Conservation (phyloP, 2,329 filamentous ascomycete genomes). For the Huntiella abstrusa region DNA sequence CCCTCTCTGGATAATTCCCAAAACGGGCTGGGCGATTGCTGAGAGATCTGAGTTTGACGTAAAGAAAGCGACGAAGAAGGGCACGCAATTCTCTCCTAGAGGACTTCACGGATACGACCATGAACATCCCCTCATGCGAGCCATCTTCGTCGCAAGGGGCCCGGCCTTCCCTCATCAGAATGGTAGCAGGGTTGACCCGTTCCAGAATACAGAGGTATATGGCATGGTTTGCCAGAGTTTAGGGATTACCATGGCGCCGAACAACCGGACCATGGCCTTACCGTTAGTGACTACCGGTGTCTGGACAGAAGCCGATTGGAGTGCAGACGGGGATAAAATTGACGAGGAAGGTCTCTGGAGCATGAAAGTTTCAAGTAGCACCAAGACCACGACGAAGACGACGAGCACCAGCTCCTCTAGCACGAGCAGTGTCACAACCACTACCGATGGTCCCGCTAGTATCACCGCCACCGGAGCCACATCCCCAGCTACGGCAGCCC, state of each 20-base stretch:
- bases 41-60: constrained; percentile 63
- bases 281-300: constrained; percentile 45
- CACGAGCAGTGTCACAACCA: background rate
- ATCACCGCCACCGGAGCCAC: background rate
- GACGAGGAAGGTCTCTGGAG: too few relatives aligned
- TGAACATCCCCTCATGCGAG: constrained; percentile 84
- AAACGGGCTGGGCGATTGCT: constrained; percentile 83
- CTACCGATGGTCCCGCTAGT: background rate
- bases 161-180: constrained; percentile 78
- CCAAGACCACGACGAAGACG: too few relatives aligned
- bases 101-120: constrained; percentile 93
- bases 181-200: constrained; percentile 60
- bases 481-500: background rate
- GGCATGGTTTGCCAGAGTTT: constrained; percentile 86
- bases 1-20: constrained; percentile 83
- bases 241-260: constrained; percentile 50
- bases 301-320: constrained; percentile 32
- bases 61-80: constrained; percentile 16
- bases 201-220: constrained; percentile 92
- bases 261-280: constrained; percentile 71
- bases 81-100: constrained; percentile 51
- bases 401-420: too few relatives aligned
- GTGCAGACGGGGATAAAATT: constrained; percentile 11
- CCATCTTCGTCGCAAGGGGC: constrained; percentile 81
- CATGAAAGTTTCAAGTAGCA: too few relatives aligned